Evolutionary conservation across 2,329 filamentous ascomycete species (phyloP).

Genomic region (Fonsecaea pedrosoi): DNA sequence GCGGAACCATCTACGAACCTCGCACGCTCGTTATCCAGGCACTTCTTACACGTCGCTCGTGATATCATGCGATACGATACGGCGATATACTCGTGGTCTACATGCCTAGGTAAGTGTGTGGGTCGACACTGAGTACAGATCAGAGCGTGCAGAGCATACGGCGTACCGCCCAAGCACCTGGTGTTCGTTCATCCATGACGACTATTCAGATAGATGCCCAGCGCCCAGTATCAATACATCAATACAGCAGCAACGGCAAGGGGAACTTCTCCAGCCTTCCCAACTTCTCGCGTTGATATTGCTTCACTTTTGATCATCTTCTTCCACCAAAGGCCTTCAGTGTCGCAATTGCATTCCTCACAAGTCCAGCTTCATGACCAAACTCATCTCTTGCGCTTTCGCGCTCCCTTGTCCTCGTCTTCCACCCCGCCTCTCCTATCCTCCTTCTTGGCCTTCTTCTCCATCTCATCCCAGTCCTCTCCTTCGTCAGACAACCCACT

Average conservation of each 20-base stretch:
- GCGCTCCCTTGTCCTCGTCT: constrained; percentile 50
- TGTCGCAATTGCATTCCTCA: not conserved
- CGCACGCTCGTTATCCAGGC: no score
- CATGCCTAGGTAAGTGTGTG: no score
- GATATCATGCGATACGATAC: no score
- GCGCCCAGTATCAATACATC: not conserved
- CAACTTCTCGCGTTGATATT: not conserved
- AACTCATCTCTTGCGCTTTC: constrained; percentile 49
- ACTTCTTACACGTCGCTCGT: no score
- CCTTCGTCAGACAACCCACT: constrained; percentile 45
- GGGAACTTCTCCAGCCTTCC: not conserved
- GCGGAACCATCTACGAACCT: no score
- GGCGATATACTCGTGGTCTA: no score
- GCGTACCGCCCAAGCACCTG: not conserved
- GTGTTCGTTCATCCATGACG: not conserved
- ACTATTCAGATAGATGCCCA: constrained; percentile 5
- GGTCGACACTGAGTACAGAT: not conserved
- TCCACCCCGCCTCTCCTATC: constrained; percentile 50
- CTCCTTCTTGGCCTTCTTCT: constrained; percentile 43
- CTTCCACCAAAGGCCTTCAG: not conserved
- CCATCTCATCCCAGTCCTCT: constrained; percentile 43
- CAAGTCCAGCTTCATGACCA: not conserved
- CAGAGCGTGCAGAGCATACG: not conserved
- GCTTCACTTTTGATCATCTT: not conserved
- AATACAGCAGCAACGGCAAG: constrained; percentile 9